Conservation (phyloP, 2,329 filamentous ascomycete species). For the Pezicula neosporulosa region DNA sequence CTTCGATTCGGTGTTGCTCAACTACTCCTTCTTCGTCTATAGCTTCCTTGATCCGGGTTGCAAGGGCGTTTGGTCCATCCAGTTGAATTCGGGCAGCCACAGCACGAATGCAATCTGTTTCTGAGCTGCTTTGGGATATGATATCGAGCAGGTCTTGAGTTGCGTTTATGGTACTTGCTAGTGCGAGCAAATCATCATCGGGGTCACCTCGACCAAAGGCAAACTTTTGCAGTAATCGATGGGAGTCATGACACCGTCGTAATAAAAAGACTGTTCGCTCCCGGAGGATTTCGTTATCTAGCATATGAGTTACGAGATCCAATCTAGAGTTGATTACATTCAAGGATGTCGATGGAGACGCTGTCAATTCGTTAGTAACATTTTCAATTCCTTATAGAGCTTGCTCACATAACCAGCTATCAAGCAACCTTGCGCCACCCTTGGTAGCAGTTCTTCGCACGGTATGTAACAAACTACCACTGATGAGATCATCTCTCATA, state of each 20-base stretch:
- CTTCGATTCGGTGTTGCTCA: conserved; percentile 73
- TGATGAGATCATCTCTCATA: conserved; percentile 71
- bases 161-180: conserved; percentile 77
- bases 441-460: conserved; percentile 87
- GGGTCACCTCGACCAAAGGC: conserved; percentile 87
- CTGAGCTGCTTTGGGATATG: conserved; percentile 28
- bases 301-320: conserved; percentile 75
- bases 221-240: conserved; percentile 91
- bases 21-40: conserved; percentile 93
- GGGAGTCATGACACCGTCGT: conserved; percentile 75
- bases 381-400: background rate
- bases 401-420: conserved; percentile 70
- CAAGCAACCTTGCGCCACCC: conserved; percentile 80
- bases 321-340: conserved; percentile 74
- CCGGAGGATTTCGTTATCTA: conserved; percentile 62
- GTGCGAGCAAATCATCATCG: conserved; percentile 84
- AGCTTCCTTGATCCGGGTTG: conserved; percentile 66
- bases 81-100: conserved; percentile 61
- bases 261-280: conserved; percentile 68
- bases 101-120: conserved; percentile 35
- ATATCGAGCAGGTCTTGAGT: conserved; percentile 62
- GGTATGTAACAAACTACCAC: conserved; percentile 87
- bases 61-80: conserved; percentile 63
- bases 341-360: conserved; percentile 84
- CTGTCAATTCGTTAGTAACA: conserved; percentile 31